phyloP scores from a whole-genome alignment of 176 grass and related monocot genomes.

The Carex cristatella region DNA sequence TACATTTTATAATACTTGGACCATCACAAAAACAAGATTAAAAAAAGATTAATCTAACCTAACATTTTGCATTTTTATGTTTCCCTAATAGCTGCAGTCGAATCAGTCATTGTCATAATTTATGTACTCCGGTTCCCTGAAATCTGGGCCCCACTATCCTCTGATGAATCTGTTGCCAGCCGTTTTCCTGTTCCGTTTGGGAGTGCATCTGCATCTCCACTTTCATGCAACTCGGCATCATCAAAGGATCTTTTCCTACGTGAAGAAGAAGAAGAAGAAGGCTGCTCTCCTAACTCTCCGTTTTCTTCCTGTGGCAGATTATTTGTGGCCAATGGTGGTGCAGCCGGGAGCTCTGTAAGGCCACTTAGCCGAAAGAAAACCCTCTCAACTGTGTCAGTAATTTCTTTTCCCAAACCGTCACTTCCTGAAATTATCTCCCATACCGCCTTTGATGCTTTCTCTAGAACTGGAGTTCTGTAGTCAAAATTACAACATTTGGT shows the following conservation, averaged over 20 bases:
- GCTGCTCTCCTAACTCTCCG: slow-evolving; percentile 8
- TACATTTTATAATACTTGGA: not conserved
- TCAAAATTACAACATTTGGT: not conserved
- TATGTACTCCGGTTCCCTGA: slow-evolving; percentile 10
- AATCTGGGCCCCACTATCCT: not conserved
- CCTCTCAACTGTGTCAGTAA: slow-evolving; percentile 75
- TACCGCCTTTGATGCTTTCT: slow-evolving; percentile 86
- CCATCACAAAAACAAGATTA: not conserved
- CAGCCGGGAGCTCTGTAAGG: slow-evolving; percentile 24
- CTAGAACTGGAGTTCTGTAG: slow-evolving; percentile 85
- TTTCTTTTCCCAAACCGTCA: slow-evolving; percentile 69
- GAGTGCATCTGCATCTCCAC: not conserved
- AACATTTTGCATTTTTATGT: not conserved
- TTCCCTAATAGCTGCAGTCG: not conserved
- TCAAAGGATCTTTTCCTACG: slow-evolving; percentile 16
- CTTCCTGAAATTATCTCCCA: slow-evolving; percentile 89
- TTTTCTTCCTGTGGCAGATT: slow-evolving; percentile 7
- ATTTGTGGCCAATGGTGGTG: slow-evolving; percentile 13
- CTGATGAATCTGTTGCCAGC: not conserved
- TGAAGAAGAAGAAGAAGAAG: not conserved
- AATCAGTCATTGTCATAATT: not conserved
- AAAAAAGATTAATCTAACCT: not conserved
- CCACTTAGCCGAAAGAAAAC: slow-evolving; percentile 68
- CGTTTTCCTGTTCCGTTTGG: not conserved
- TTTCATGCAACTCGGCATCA: slow-evolving; percentile 4